phyloP scores from a whole-genome alignment of 1,139 yeast genomes.

The Hyphopichia pseudoburtonii region DNA sequence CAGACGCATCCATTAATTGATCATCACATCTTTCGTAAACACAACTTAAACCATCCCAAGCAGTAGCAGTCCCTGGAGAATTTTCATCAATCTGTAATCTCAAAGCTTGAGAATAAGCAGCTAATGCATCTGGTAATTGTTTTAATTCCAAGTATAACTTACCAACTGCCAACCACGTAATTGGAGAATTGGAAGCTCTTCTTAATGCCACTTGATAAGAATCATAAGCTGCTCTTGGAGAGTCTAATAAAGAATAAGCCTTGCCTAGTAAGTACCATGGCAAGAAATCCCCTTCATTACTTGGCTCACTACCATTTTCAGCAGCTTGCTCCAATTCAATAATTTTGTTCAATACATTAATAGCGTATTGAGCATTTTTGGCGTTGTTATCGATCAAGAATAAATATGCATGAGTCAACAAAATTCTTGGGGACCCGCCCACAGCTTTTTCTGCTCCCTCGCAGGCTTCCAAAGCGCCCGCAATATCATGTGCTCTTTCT shows the following conservation, averaged over 20 bases:
- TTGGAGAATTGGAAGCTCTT: constrained; percentile 53
- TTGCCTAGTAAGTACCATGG: constrained; percentile 61
- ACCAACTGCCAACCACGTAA: constrained; percentile 69
- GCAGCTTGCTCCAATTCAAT: constrained; percentile 28
- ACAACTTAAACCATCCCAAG: constrained; percentile 65
- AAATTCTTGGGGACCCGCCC: constrained; percentile 44
- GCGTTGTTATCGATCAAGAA: constrained; percentile 27
- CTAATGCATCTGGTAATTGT: constrained; percentile 64
- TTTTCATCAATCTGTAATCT: constrained; percentile 51
- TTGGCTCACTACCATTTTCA: constrained; percentile 14
- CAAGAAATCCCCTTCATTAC: constrained; percentile 45
- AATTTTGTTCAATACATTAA: constrained; percentile 35
- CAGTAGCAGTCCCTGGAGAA: constrained; percentile 53
- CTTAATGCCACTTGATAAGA: constrained; percentile 57
- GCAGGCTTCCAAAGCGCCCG: constrained; percentile 49
- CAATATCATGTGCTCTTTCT: constrained; percentile 48
- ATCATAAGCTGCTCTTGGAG: constrained; percentile 56
- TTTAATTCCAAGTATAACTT: constrained; percentile 56
- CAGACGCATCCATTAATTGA: constrained; percentile 59
- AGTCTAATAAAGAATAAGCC: constrained; percentile 47
- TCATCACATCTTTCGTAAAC: constrained; percentile 66
- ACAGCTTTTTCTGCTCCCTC: constrained; percentile 46
- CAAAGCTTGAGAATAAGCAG: constrained; percentile 67
- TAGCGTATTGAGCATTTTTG: constrained; percentile 26
- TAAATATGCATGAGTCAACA: constrained; percentile 49